Evolutionary conservation across 2,329 filamentous ascomycete genomes (phyloP).

Genomic region (Aspergillus flavus): DNA sequence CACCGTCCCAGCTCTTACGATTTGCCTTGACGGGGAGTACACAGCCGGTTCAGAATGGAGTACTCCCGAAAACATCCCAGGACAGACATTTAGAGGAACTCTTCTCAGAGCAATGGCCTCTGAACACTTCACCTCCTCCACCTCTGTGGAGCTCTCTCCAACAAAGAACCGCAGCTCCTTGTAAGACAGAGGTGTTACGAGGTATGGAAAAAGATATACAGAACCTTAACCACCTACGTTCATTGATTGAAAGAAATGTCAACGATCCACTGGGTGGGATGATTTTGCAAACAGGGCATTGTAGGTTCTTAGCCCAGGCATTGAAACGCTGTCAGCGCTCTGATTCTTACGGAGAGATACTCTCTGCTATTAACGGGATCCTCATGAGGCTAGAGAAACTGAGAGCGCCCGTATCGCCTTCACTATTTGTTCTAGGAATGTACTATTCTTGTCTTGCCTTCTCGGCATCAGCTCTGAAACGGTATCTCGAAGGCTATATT

Average conservation of each 20-base stretch:
- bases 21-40: constrained; percentile 33
- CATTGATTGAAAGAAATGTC: constrained; percentile 29
- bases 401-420: constrained; percentile 10
- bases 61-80: neutral
- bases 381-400: constrained; percentile 29
- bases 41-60: constrained; percentile 7
- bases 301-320: constrained; percentile 18
- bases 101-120: constrained; percentile 28
- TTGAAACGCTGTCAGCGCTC: constrained; percentile 28
- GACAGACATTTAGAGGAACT: constrained; percentile 21
- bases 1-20: constrained; percentile 35
- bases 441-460: constrained; percentile 34
- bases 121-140: constrained; percentile 17
- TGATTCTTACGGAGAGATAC: constrained; percentile 33
- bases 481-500: constrained; percentile 28
- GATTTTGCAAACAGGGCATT: constrained; percentile 14
- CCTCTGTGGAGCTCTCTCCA: constrained; percentile 27
- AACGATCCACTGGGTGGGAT: constrained; percentile 12
- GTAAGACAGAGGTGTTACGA: constrained; percentile 3
- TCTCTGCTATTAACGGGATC: constrained; percentile 34
- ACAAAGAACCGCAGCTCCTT: neutral
- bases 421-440: constrained; percentile 30
- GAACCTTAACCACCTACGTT: constrained; percentile 22
- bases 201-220: constrained; percentile 6
- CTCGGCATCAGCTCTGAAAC: constrained; percentile 30